Evolutionary conservation across 2,329 filamentous ascomycete species (phyloP).

Genomic region (Trichophyton schoenleinii): DNA sequence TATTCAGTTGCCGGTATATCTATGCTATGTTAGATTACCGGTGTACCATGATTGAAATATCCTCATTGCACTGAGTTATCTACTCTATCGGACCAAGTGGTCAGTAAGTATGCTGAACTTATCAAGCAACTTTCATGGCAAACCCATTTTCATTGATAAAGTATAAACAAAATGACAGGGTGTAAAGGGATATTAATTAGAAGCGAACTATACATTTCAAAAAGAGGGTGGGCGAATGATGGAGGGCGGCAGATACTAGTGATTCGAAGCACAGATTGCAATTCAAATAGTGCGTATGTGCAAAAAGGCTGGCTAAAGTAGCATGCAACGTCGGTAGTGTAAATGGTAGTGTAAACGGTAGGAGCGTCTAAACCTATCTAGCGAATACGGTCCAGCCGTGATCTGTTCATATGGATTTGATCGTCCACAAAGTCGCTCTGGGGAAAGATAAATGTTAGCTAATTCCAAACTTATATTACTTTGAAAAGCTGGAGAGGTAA

Average conservation of each 20-base stretch:
- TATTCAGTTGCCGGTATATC: no score
- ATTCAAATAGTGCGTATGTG: background rate
- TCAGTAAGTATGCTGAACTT: no score
- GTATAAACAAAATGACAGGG: background rate
- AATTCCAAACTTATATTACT: background rate
- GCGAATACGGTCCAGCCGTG: slow-evolving; percentile 49
- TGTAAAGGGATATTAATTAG: background rate
- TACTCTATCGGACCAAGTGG: no score
- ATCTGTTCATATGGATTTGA: slow-evolving; percentile 65
- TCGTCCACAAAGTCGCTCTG: slow-evolving; percentile 76
- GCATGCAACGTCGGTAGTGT: background rate
- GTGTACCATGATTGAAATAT: no score
- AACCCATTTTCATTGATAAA: background rate
- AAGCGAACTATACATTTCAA: background rate
- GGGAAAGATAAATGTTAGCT: slow-evolving; percentile 16
- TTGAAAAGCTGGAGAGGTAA: background rate
- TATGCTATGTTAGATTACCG: no score
- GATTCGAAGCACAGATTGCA: background rate
- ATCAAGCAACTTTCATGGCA: background rate
- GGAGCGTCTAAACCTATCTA: slow-evolving; percentile 13
- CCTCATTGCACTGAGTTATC: no score
- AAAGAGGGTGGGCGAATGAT: background rate
- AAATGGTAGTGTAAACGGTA: background rate
- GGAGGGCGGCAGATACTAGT: background rate
- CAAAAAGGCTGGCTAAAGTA: background rate